Evolutionary conservation across 2,329 filamentous ascomycete genomes (phyloP), one percentile per base, ranked within the genome.

Genomic region (Alternaria hordeiaustralica): DNA sequence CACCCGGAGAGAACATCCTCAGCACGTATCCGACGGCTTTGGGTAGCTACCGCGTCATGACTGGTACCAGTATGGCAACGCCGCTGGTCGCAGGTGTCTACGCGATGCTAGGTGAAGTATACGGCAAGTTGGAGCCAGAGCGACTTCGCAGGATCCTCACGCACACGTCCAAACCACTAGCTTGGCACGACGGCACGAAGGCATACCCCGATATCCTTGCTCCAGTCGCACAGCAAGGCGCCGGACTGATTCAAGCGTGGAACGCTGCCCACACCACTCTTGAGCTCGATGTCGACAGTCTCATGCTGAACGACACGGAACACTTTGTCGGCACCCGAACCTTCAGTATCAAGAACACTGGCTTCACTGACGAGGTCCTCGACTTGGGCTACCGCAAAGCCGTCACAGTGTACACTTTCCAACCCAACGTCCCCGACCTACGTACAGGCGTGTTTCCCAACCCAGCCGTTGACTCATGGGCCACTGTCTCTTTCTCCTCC

Each of bases 1-100:
- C 86, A 1, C 85, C 87, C 3, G 87, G 88, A 36, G 86, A 86
- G 51, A 82, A 82, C 55, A 88, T 90, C 49, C 76, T 90, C 25
- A 88, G 87, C 10, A 89, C 87, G 0, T 89, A 82, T 66, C 68
- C 66, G 6, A 87, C 85, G 0, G 73, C 81, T 4, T 72, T 77
- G 30, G 78, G 78, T 15, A 64, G 65, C 46, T 90, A 88, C 63
- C 83, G 81, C 21, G 82, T 88, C 1, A 76, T 84, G 25, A 87
- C 81, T 33, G 86, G 86, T 11, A 88, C 86, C 0, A 89, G 87
- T 2, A 90, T 90, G 88, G 21, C 60, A 21, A 45, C 60, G 12
- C 75, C 66, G 49, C 70, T 67, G 6, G 49, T 69, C 5, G 62
- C 70, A 21, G 67, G 67, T 11, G 51, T 66, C 12, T 71, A 67